Percentiles rank a stretch among this genome's conserved stretches.
phyloP scores from a whole-genome alignment of 441 rosid genomes.

The Lepidium campestre region DNA sequence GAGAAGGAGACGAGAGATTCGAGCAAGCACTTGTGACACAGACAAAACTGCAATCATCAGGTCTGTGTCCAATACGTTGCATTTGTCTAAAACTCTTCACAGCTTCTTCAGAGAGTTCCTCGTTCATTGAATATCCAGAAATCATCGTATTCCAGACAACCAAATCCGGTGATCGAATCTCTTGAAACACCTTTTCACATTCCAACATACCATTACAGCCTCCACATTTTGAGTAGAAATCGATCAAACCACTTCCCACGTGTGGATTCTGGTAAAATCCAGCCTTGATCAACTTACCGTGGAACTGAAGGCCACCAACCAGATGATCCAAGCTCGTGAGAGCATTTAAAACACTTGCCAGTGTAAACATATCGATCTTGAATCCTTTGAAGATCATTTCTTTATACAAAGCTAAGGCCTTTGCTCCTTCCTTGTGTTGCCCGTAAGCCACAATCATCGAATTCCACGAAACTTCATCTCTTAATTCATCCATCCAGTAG shows the following conservation, averaged over 20 bases:
- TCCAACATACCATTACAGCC: constrained; percentile 40
- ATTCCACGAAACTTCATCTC: constrained; percentile 87
- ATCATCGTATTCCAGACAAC: constrained; percentile 95
- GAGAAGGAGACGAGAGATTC: constrained; percentile 64
- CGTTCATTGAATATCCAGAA: constrained; percentile 64
- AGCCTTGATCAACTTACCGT: constrained; percentile 50
- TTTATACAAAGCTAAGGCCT: constrained; percentile 57
- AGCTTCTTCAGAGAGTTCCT: constrained; percentile 65
- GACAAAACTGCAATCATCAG: constrained; percentile 82
- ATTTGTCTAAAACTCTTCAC: constrained; percentile 51
- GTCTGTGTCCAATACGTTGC: constrained; percentile 54
- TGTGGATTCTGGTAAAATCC: constrained; percentile 72
- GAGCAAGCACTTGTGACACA: constrained; percentile 71
- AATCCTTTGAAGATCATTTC: constrained; percentile 52
- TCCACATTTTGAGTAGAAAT: constrained; percentile 76
- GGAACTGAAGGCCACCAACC: constrained; percentile 72
- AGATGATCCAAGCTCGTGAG: constrained; percentile 51
- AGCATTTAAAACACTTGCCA: constrained; percentile 74
- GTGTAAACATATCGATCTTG: constrained; percentile 58
- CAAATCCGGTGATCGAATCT: constrained; percentile 52
- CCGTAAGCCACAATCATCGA: constrained; percentile 86
- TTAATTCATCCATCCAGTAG: constrained; percentile 43
- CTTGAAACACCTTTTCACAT: constrained; percentile 54
- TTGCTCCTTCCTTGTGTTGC: constrained; percentile 60
- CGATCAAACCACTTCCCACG: constrained; percentile 84